Evolutionary conservation across 2,329 filamentous ascomycete species (phyloP), one percentile per base, ranked within the genome.

Genomic region (Nannizzia gypsea): DNA sequence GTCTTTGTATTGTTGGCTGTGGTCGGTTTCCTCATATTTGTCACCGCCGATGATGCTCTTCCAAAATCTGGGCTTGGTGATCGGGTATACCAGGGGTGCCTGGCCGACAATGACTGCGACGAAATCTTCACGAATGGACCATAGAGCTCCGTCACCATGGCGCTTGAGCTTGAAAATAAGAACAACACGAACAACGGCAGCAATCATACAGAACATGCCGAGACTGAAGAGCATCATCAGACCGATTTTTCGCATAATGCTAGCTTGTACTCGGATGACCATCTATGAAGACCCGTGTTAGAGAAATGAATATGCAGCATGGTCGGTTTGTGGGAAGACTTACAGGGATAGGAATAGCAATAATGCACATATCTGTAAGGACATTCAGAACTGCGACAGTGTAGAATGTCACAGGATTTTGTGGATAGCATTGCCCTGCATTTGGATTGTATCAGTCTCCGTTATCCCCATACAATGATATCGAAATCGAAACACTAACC

Each of bases 121-220:
- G n/a, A 71, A 67, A 58, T 73, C 71, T 61, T 75, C 72, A 11
- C 72, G 70, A 26, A 71, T 69, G 2, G 71, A 74, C 73, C 73
- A 75, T 20, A 75, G 67, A 0, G 73, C 72, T 60, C 63, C 63
- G 59, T 13, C 57, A 34, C 26, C 42, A 13, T 34, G 50, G 55
- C 42, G 48, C 46, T 59, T 55, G 11, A 57, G 28, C 62, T 63
- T 64, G 26, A 73, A 67, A 9, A 70, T 70, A 2, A 70, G 68
- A 8, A 63, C 64, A 11, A 67, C 65, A 28, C 66, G 66, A 15
- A 69, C 59, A 24, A 48, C 69, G 48, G 24, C 71, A 0, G 68
- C 68, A 9, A 69, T 63, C 67, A 71, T 74, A 59, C 69, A 64
- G 46, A 74, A 73, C 6, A 72, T 61, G 0, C 71, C 71, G 0